Percentiles rank a stretch among this genome's conserved stretches.
phyloP scores from a whole-genome alignment of 768 basidiomycete genomes.

The Albatrellus ellisii region DNA sequence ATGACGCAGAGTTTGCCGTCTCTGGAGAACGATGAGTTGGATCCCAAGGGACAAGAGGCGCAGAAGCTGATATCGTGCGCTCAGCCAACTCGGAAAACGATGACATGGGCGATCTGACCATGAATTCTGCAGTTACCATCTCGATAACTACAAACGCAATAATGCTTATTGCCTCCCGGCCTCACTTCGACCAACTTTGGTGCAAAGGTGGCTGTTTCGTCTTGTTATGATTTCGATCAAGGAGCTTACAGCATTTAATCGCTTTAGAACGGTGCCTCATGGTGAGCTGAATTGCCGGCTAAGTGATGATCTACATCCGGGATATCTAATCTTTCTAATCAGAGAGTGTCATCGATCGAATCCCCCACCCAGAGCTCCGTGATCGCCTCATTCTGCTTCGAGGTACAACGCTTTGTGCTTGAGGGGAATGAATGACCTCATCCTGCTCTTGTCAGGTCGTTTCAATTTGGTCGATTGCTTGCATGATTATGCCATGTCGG shows the following conservation, averaged over 20 bases:
- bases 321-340: conserved; percentile 6
- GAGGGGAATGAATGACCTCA: conserved; percentile 7
- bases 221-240: neutral
- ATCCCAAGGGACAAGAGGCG: conserved; percentile 67
- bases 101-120: conserved; percentile 3
- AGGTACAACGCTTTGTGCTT: conserved; percentile 31
- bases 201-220: conserved; percentile 48
- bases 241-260: too few species aligned
- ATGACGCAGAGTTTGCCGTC: conserved; percentile 2
- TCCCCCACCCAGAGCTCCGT: conserved; percentile 80
- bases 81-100: neutral
- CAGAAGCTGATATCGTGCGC: conserved; percentile 70
- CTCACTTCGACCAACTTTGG: conserved; percentile 76
- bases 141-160: conserved; percentile 82
- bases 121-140: conserved; percentile 52
- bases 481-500: conserved; percentile 51
- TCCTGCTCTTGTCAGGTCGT: conserved; percentile 35
- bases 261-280: conserved; percentile 60
- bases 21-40: conserved; percentile 36
- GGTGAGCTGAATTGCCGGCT: conserved; percentile 32
- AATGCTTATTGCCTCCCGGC: conserved; percentile 80
- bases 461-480: conserved; percentile 75
- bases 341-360: conserved; percentile 88
- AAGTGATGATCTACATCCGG: neutral
- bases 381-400: conserved; percentile 84